Evolutionary conservation across 129 eudicot genomes (phyloP), one percentile per base, ranked within the genome.

Genomic region (Erigeron canadensis): DNA sequence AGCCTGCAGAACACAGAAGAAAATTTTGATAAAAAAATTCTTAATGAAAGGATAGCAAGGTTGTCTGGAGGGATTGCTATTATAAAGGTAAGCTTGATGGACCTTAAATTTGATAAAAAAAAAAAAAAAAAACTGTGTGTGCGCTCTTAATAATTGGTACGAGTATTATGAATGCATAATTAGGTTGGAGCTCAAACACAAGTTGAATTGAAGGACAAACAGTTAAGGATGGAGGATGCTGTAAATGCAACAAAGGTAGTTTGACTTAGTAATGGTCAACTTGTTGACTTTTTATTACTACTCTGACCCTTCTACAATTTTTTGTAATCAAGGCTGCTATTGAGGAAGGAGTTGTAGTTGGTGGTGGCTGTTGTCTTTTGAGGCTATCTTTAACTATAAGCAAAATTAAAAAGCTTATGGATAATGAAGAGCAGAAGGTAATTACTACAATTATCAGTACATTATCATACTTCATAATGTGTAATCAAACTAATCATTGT

Each of bases 131-230:
- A n/a, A n/a, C n/a, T 19, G 47, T 39, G 46, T 57, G 34, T 60
- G 17, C 4, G 10, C 6, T 66, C 34, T 46, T 64, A 38, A 55
- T 12, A 57, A 34, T 41, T 47, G 18, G 13, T 41, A 28, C 62
- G 46, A n/a, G n/a, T n/a, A n/a, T n/a, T 63, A 44, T 50, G 39
- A 46, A 22, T 2, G 21, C 19, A 73, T 73, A 61, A 15, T 61
- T 55, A 91, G 97, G 98, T 92, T 47, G 98, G 98, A 78, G 96
- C 96, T 51, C 98, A 89, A 75, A 92, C 98, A 66, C 88, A 83
- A 59, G 84, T 85, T 51, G 98, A 92, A 79, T 56, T 86, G 70
- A 92, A 92, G 72, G 98, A 92, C 60, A 92, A 92, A 72, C 89
- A 89, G 38, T 74, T 92, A 37, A 87, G 95, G 77, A 86, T 92